These are phyloP conservation scores for Bryoerythrophyllum caledonicum DNA, from an alignment of 225 moss, liverwort and hornwort genomes.

Conservation along the genomic window DNA sequence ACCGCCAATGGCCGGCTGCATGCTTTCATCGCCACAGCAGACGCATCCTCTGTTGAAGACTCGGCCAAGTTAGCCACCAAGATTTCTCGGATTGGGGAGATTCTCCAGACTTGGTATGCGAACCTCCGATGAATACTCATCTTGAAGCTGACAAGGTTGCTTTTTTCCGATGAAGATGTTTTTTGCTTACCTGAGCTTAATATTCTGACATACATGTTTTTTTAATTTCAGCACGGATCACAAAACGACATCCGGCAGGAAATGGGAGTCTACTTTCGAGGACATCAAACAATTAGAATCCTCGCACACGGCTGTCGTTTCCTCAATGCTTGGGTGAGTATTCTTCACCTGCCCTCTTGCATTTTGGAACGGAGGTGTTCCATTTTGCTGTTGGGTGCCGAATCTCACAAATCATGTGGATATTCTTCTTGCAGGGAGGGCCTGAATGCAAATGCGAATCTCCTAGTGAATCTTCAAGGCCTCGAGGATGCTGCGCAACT, in stretches of 20 bases:
- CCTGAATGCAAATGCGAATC: slow-evolving; percentile 58
- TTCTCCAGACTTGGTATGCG: slow-evolving; percentile 68
- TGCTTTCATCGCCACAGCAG: slow-evolving; percentile 55
- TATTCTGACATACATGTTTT: slow-evolving; percentile 7
- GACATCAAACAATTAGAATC: slow-evolving; percentile 58
- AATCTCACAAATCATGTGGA: neutral
- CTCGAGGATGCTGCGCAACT: slow-evolving; percentile 50
- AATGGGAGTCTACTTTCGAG: slow-evolving; percentile 68
- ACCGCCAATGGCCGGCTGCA: slow-evolving; percentile 52
- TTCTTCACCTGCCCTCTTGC: neutral
- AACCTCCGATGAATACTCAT: neutral
- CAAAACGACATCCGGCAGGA: slow-evolving; percentile 62
- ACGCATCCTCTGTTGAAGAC: slow-evolving; percentile 52
- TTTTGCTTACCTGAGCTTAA: neutral
- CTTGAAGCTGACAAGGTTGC: neutral
- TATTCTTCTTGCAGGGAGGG: slow-evolving; percentile 64
- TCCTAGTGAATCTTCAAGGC: slow-evolving; percentile 42
- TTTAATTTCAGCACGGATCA: slow-evolving; percentile 50
- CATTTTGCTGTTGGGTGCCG: neutral
- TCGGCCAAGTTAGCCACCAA: slow-evolving; percentile 52
- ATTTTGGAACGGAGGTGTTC: neutral
- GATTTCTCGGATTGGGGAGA: slow-evolving; percentile 67
- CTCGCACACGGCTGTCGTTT: slow-evolving; percentile 49
- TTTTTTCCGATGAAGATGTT: neutral
- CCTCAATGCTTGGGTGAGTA: slow-evolving; percentile 71